Conservation (phyloP, 306 rosid genomes). For the Arachis hypogaea region DNA sequence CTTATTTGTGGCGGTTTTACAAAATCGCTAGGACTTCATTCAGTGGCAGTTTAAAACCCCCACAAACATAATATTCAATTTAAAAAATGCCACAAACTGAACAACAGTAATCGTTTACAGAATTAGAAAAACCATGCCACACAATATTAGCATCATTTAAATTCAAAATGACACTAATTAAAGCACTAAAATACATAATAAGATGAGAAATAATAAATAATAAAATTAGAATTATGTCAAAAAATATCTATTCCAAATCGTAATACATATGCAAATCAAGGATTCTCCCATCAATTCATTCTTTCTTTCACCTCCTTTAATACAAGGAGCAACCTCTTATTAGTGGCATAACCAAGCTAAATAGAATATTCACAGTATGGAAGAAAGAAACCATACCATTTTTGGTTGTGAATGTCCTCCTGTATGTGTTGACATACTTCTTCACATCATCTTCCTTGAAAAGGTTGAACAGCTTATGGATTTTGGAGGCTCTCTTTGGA, state of each 20-base stretch:
- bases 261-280: not conserved
- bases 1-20: too few relatives aligned
- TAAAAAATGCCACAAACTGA: too few relatives aligned
- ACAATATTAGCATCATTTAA: too few relatives aligned
- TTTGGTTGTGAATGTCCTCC: constrained; percentile 46
- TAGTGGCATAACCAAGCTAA: not conserved
- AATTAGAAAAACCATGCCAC: too few relatives aligned
- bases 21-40: too few relatives aligned
- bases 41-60: too few relatives aligned
- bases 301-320: not conserved
- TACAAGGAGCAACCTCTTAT: not conserved
- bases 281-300: too few relatives aligned
- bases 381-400: constrained; percentile 30
- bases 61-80: too few relatives aligned
- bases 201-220: not conserved
- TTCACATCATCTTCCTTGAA: constrained; percentile 51
- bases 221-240: not conserved
- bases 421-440: constrained; percentile 50
- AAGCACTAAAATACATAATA: too few relatives aligned
- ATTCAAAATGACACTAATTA: too few relatives aligned
- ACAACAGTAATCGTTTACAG: too few relatives aligned
- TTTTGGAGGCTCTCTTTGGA: constrained; percentile 48
- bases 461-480: constrained; percentile 45
- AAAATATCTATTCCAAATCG: not conserved
- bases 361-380: not conserved